Evolutionary conservation across 2,329 filamentous ascomycete genomes (phyloP), one percentile per base, ranked within the genome.

Genomic region (Hirsutella minnesotensis): DNA sequence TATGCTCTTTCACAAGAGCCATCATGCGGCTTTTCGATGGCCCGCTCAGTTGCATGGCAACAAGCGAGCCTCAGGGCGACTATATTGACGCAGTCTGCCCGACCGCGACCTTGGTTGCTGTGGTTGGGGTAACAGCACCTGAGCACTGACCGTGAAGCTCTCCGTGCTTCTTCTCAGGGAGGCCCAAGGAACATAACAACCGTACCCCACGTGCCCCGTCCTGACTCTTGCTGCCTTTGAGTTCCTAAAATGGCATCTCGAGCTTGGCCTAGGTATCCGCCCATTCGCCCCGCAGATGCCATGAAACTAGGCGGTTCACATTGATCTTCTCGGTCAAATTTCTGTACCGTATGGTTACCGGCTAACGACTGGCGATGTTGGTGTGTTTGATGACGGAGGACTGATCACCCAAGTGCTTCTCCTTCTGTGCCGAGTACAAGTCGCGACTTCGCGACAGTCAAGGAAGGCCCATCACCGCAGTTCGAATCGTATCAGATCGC

Each of bases 31-130:
- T 44, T 45, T 37, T 24, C 38, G 46, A 40, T 38, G 34, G 36
- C 36, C 27, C 44, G 41, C 43, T 44, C 37, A 44, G 46, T 51
- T 47, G 49, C 37, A 43, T 12, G 35, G 21, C 31, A 46, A 42
- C 45, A 42, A 44, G 37, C 39, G 35, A 36, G 44, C 34, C 31
- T 40, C 37, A 15, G 37, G 44, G 20, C 38, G 19, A 21, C 24
- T 24, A 39, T 36, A 30, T 41, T 30, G 41, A 41, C 20, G 35
- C 44, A 31, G 19, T 27, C n/a, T 36, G 36, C 15, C 39, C 27
- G 33, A 40, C 36, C 18, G 39, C 27, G 15, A 40, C 36, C 18
- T 39, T 20, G 36, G n/a, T 38, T 40, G 38, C 42, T 39, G 22
- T 30, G 39, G 44, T 40, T 41, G 44, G 41, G 27, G 36, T 43